Evolutionary conservation across 306 rosid genomes (phyloP).

Genomic region (Prunus mira): DNA sequence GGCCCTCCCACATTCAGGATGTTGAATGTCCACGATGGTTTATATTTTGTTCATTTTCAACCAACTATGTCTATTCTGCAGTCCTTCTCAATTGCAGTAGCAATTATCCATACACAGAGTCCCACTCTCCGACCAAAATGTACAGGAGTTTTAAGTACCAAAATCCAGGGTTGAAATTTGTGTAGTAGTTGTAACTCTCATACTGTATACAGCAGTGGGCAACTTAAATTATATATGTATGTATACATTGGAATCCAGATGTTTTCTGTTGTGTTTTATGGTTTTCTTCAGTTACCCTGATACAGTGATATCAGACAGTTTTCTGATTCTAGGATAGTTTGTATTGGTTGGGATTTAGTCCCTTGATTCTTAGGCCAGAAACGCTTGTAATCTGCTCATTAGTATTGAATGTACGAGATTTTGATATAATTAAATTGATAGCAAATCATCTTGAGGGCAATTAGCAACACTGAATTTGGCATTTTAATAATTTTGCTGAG

Average conservation of each 20-base stretch:
- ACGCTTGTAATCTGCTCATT: slow-evolving; percentile 35
- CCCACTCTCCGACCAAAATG: slow-evolving; percentile 63
- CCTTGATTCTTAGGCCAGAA: slow-evolving; percentile 35
- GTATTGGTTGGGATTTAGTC: slow-evolving; percentile 28
- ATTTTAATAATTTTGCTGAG: slow-evolving; percentile 15
- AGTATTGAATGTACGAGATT: slow-evolving; percentile 41
- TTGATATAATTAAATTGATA: slow-evolving; percentile 29
- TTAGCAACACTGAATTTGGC: slow-evolving; percentile 20
- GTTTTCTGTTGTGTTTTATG: slow-evolving; percentile 22
- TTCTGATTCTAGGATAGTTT: slow-evolving; percentile 38
- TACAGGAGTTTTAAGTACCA: slow-evolving; percentile 36
- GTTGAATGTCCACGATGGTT: slow-evolving; percentile 67
- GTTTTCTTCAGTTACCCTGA: slow-evolving; percentile 30
- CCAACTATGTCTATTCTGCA: slow-evolving; percentile 64
- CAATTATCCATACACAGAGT: slow-evolving; percentile 64
- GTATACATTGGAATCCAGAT: slow-evolving; percentile 31
- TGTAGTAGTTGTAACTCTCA: slow-evolving; percentile 34
- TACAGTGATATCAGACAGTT: slow-evolving; percentile 21
- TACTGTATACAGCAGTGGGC: slow-evolving; percentile 46
- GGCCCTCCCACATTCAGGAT: slow-evolving; percentile 67
- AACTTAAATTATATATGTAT: slow-evolving; percentile 34
- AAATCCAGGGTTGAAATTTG: slow-evolving; percentile 35
- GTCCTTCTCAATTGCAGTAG: slow-evolving; percentile 87
- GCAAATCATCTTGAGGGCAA: slow-evolving; percentile 9
- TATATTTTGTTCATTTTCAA: slow-evolving; percentile 72